Evolutionary conservation across 768 basidiomycete genomes (phyloP).

Genomic region (Calocera viscosa): DNA sequence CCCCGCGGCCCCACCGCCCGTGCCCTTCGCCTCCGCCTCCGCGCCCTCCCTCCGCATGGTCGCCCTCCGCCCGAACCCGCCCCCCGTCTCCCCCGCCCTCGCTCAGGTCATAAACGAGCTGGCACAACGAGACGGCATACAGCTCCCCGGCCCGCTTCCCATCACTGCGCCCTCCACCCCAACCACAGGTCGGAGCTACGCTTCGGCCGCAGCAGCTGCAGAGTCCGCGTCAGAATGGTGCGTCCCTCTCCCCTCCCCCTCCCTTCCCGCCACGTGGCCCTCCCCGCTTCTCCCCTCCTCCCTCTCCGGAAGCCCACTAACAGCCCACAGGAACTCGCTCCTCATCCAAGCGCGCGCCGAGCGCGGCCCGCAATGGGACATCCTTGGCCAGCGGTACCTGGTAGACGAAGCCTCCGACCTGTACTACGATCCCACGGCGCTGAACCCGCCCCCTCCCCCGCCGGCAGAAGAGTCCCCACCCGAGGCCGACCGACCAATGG

Average conservation of each 20-base stretch:
- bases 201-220: not conserved
- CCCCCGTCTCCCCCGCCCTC: not conserved
- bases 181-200: not conserved
- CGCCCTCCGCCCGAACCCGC: slow-evolving; percentile 6
- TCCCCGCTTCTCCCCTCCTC: too few relatives aligned
- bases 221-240: slow-evolving; percentile 2
- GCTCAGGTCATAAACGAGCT: not conserved
- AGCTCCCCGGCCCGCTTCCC: not conserved
- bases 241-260: not conserved
- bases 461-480: not conserved
- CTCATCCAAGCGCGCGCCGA: slow-evolving; percentile 66
- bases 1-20: not conserved
- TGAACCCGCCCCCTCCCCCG: not conserved
- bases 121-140: not conserved
- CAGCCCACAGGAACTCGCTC: slow-evolving; percentile 77
- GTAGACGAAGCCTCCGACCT: slow-evolving; percentile 5
- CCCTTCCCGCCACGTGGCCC: not conserved
- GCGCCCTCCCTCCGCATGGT: not conserved
- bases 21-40: not conserved
- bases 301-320: not conserved
- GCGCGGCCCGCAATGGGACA: slow-evolving; percentile 77
- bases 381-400: slow-evolving; percentile 22
- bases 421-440: not conserved
- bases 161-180: not conserved
- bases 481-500: not conserved